Percentiles rank a stretch among this genome's conserved stretches.
Conservation (phyloP, 2,329 filamentous ascomycete genomes). For the Penicillium decumbens region DNA sequence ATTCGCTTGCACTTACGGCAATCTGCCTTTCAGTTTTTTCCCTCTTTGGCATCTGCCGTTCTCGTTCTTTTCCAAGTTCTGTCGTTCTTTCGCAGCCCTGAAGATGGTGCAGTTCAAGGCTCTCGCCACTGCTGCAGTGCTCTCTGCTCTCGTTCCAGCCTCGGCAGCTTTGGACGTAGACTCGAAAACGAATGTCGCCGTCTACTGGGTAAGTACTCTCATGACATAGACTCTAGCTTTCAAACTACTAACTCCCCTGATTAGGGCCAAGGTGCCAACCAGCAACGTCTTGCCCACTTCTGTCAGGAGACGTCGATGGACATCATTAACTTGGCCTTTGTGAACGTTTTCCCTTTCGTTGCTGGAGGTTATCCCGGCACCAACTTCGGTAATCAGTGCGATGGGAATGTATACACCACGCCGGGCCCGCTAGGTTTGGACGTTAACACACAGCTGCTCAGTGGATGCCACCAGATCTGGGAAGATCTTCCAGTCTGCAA, state of each 20-base stretch:
- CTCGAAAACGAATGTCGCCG: constrained; percentile 47
- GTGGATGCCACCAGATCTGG: constrained; percentile 42
- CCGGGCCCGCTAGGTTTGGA: no score
- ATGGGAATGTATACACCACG: constrained; percentile 16
- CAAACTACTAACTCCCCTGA: constrained; percentile 9
- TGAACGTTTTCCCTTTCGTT: constrained; percentile 51
- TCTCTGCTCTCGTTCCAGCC: constrained; percentile 29
- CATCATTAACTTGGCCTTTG: constrained; percentile 54
- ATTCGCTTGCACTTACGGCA: constrained; percentile 44
- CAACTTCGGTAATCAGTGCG: constrained; percentile 56
- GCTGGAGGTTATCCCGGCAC: constrained; percentile 47
- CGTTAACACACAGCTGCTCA: constrained; percentile 39
- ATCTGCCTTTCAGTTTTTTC: constrained; percentile 29
- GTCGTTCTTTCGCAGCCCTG: constrained; percentile 30
- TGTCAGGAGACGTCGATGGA: constrained; percentile 51
- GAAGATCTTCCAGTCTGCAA: constrained; percentile 43
- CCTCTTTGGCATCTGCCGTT: constrained; percentile 12
- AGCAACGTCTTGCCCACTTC: constrained; percentile 48
- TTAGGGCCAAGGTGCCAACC: constrained; percentile 50
- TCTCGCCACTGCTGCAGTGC: constrained; percentile 34
- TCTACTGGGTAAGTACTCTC: constrained; percentile 47
- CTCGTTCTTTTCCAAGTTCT: constrained; percentile 32
- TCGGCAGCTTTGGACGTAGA: constrained; percentile 41
- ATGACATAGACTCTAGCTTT: background rate
- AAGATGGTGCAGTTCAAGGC: constrained; percentile 37